A percentile compares a stretch with the other conserved stretches of the same genome.
phyloP scores from a whole-genome alignment of 768 basidiomycete genomes.

The Filobasidium floriforme region DNA sequence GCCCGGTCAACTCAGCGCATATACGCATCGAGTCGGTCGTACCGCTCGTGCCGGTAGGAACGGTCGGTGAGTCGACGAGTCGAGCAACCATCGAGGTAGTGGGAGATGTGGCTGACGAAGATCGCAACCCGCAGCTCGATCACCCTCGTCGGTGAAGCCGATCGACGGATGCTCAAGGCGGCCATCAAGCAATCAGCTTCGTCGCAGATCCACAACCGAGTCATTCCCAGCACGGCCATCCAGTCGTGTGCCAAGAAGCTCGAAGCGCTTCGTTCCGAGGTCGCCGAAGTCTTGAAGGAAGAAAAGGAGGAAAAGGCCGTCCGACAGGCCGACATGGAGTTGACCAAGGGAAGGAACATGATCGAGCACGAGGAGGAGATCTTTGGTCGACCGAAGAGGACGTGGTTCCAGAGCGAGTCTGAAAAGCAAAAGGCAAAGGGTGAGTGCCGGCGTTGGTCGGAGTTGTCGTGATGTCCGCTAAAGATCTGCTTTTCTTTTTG shows the following conservation, averaged over 20 bases:
- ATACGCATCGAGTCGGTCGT: slow-evolving; percentile 92
- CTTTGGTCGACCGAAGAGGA: slow-evolving; percentile 81
- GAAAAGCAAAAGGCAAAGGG: slow-evolving; percentile 76
- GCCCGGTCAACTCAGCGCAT: slow-evolving; percentile 85
- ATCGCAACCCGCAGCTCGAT: slow-evolving; percentile 58
- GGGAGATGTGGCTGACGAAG: background rate
- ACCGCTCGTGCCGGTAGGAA: slow-evolving; percentile 90
- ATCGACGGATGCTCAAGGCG: slow-evolving; percentile 91
- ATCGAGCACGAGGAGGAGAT: slow-evolving; percentile 89
- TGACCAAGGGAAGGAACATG: slow-evolving; percentile 90
- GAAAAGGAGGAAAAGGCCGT: slow-evolving; percentile 96
- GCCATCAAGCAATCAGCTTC: slow-evolving; percentile 76
- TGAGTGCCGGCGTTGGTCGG: slow-evolving; percentile 41
- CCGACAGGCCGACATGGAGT: slow-evolving; percentile 87
- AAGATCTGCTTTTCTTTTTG: background rate
- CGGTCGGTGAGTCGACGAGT: slow-evolving; percentile 61
- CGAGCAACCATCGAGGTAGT: too few species aligned
- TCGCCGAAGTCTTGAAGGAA: slow-evolving; percentile 70
- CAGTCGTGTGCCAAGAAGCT: slow-evolving; percentile 64
- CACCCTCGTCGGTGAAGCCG: slow-evolving; percentile 88
- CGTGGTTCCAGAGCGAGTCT: slow-evolving; percentile 92
- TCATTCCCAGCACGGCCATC: slow-evolving; percentile 69
- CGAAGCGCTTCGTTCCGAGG: slow-evolving; percentile 64
- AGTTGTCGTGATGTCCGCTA: slow-evolving; percentile 14
- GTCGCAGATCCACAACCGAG: slow-evolving; percentile 79